Evolutionary conservation across 2,329 filamentous ascomycete genomes (phyloP).

Genomic region (Colletotrichum sp.): DNA sequence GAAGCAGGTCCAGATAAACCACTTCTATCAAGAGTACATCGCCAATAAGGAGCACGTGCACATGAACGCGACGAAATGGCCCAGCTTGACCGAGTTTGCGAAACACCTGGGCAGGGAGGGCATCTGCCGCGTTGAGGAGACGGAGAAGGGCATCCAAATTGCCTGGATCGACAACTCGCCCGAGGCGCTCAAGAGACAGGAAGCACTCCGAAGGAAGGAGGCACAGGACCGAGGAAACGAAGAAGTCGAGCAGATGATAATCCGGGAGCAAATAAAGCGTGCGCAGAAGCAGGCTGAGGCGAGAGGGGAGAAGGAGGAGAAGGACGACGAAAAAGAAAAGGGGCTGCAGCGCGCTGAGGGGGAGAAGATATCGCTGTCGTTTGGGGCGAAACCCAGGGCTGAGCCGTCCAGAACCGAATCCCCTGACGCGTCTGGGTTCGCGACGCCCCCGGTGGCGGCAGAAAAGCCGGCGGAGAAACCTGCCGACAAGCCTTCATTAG

Average conservation of each 20-base stretch:
- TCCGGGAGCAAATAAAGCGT: conserved; percentile 81
- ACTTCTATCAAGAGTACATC: conserved; percentile 96
- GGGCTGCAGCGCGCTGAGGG: conserved; percentile 67
- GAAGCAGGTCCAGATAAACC: conserved; percentile 86
- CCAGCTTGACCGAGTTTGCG: conserved; percentile 85
- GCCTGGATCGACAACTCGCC: conserved; percentile 92
- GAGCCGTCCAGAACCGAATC: conserved; percentile 18
- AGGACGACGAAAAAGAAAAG: conserved; percentile 41
- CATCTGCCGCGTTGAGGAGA: conserved; percentile 89
- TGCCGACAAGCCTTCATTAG: conserved; percentile 16
- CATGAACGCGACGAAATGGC: conserved; percentile 93
- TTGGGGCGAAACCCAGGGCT: conserved; percentile 52
- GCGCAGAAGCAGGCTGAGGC: conserved; percentile 66
- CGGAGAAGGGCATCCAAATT: conserved; percentile 82
- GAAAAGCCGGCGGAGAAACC: conserved; percentile 19
- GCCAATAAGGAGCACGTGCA: conserved; percentile 86
- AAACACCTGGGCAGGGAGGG: conserved; percentile 87
- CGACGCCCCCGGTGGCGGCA: conserved; percentile 21
- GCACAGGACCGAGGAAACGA: conserved; percentile 90
- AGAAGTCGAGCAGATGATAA: conserved; percentile 81
- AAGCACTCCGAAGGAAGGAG: conserved; percentile 83
- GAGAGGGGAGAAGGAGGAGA: conserved; percentile 44
- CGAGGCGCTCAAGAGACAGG: conserved; percentile 79
- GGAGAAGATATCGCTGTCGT: conserved; percentile 77
- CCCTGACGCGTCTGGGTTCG: conserved; percentile 8